These are phyloP conservation scores for Aquilaria agallochum DNA, from an alignment of 441 rosid genomes.

Conservation along the genomic window DNA sequence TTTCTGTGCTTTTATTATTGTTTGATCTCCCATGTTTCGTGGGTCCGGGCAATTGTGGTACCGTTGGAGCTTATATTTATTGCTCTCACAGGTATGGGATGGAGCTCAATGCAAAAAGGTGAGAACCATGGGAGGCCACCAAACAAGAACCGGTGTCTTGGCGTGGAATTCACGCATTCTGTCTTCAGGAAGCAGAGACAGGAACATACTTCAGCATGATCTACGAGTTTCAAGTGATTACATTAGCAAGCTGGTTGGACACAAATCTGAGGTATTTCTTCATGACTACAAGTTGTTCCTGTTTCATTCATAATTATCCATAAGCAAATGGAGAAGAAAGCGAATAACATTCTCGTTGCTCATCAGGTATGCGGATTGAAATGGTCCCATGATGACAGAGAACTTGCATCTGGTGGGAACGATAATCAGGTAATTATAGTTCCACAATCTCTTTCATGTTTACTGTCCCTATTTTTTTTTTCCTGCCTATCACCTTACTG, in stretches of 20 bases:
- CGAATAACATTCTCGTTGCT: conserved; percentile 1
- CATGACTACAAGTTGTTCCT: background rate
- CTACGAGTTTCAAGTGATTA: conserved; percentile 75
- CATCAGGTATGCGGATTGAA: conserved; percentile 84
- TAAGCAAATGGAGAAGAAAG: background rate
- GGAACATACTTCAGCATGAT: conserved; percentile 94
- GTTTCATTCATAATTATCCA: background rate
- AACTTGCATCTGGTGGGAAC: conserved; percentile 98
- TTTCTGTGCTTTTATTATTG: background rate
- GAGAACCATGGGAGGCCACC: conserved; percentile 96
- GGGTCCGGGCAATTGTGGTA: conserved; percentile 1
- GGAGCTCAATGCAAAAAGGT: conserved; percentile 84
- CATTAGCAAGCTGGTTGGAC: conserved; percentile 81
- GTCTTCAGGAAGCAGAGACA: conserved; percentile 95
- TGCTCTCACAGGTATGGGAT: conserved; percentile 75
- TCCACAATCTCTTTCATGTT: background rate
- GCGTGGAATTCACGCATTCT: conserved; percentile 92
- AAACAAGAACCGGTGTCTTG: conserved; percentile 90
- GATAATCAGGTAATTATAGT: conserved; percentile 77
- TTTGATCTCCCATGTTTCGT: background rate
- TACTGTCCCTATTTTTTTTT: background rate
- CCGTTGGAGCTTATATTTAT: background rate
- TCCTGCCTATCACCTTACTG: background rate
- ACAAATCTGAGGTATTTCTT: conserved; percentile 75
- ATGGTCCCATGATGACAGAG: conserved; percentile 98